These are phyloP conservation scores for Phallus indusiatus DNA, from an alignment of 768 basidiomycete species.

Conservation along the genomic window DNA sequence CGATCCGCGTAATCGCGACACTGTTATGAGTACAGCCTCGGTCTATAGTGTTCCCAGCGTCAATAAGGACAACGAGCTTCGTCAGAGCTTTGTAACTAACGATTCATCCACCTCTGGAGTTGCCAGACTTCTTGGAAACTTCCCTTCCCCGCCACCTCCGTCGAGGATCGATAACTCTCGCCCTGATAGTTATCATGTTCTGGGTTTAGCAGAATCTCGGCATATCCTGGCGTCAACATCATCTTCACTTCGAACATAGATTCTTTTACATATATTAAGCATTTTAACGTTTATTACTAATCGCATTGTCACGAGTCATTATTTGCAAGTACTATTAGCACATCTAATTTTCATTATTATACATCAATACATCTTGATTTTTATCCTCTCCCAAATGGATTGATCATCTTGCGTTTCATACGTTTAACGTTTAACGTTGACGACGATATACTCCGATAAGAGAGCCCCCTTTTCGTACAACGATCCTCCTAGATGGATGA, in stretches of 20 bases:
- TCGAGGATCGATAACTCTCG: background rate
- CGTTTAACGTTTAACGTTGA: conserved; percentile 87
- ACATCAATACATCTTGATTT: too few species aligned
- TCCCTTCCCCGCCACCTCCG: background rate
- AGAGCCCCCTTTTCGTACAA: conserved; percentile 86
- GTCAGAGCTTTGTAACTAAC: conserved; percentile 1
- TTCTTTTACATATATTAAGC: background rate
- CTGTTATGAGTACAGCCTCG: background rate
- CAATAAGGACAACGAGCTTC: background rate
- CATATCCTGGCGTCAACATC: background rate
- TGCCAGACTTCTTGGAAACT: conserved; percentile 1
- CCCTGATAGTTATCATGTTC: background rate
- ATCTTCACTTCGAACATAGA: background rate
- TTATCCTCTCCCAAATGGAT: background rate
- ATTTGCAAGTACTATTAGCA: too few species aligned
- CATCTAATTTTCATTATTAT: too few species aligned
- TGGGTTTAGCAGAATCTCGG: background rate
- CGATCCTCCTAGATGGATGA: conserved; percentile 93
- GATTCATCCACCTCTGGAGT: background rate
- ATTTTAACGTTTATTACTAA: background rate
- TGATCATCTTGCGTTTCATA: conserved; percentile 53
- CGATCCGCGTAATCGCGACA: background rate
- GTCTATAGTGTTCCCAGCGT: background rate
- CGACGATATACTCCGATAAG: conserved; percentile 92
- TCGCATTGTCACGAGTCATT: too few species aligned